phyloP scores from a whole-genome alignment of 2,329 filamentous ascomycete genomes.

The Lasiodiplodia gonubiensis region DNA sequence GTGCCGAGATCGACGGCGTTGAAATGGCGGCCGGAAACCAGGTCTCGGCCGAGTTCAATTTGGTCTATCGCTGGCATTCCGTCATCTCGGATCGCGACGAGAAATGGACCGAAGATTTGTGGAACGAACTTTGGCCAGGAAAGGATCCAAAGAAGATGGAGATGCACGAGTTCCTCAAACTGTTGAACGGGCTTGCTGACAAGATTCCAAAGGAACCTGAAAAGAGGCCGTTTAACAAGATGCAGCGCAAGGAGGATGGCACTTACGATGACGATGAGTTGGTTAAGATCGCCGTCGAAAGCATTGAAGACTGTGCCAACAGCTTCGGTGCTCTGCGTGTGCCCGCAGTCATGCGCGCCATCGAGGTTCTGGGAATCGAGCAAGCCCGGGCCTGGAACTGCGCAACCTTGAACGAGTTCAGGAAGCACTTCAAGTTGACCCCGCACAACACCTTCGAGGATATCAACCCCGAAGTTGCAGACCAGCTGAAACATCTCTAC shows the following conservation, averaged over 20 bases:
- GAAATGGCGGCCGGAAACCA: slow-evolving; percentile 79
- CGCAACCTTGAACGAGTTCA: slow-evolving; percentile 82
- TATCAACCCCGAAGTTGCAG: slow-evolving; percentile 76
- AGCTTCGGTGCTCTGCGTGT: slow-evolving; percentile 69
- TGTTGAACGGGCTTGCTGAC: slow-evolving; percentile 67
- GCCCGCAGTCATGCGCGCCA: slow-evolving; percentile 72
- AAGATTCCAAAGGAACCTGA: slow-evolving; percentile 69
- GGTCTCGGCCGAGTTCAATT: slow-evolving; percentile 86
- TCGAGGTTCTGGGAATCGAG: slow-evolving; percentile 81
- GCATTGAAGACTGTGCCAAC: slow-evolving; percentile 77
- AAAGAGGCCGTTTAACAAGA: slow-evolving; percentile 70
- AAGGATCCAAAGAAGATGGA: slow-evolving; percentile 62
- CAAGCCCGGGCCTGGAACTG: slow-evolving; percentile 79
- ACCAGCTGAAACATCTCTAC: slow-evolving; percentile 65
- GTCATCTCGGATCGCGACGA: slow-evolving; percentile 78
- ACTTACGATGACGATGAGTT: slow-evolving; percentile 78
- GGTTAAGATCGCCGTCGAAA: slow-evolving; percentile 68
- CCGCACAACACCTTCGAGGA: slow-evolving; percentile 79
- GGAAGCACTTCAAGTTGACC: slow-evolving; percentile 79
- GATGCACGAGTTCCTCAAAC: slow-evolving; percentile 65
- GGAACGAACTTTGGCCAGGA: slow-evolving; percentile 48
- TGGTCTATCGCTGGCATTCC: slow-evolving; percentile 88
- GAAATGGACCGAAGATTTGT: slow-evolving; percentile 72
- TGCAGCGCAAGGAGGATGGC: slow-evolving; percentile 69
- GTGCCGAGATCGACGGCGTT: slow-evolving; percentile 69